Evolutionary conservation across 208 protist genomes (phyloP).

Genomic region (Crithidia mellificae): DNA sequence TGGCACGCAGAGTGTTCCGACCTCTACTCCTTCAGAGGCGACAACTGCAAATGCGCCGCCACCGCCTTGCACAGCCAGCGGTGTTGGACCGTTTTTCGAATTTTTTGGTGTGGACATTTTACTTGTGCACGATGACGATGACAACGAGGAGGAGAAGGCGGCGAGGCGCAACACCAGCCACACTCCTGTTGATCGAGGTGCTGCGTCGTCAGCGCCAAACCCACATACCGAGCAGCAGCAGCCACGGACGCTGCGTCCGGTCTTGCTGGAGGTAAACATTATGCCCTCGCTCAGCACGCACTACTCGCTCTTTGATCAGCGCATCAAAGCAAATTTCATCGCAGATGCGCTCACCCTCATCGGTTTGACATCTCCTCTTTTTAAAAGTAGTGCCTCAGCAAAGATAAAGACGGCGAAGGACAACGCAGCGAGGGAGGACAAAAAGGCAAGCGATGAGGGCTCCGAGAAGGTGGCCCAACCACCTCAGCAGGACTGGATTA

Average conservation of each 20-base stretch:
- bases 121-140: too few relatives aligned
- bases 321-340: constrained; percentile 82
- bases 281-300: constrained; percentile 90
- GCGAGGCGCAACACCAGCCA: too few relatives aligned
- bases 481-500: constrained; percentile 1
- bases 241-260: constrained; percentile 79
- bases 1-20: too few relatives aligned
- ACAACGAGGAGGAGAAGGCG: too few relatives aligned
- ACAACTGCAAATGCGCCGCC: too few relatives aligned
- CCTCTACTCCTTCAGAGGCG: too few relatives aligned
- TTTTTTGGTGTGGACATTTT: constrained; percentile 91
- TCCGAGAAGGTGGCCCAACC: neutral
- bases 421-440: neutral
- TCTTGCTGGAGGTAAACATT: constrained; percentile 92
- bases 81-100: too few relatives aligned
- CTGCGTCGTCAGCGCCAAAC: too few relatives aligned
- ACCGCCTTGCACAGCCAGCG: too few relatives aligned
- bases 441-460: neutral
- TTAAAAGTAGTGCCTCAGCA: neutral
- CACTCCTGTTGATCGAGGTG: too few relatives aligned
- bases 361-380: constrained; percentile 48
- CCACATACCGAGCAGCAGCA: too few relatives aligned
- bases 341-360: constrained; percentile 83
- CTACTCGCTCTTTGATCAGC: constrained; percentile 77
- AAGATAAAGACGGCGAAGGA: neutral